Conservation (phyloP, 305 asterid genomes). For the Solanum aculeatissimum region DNA sequence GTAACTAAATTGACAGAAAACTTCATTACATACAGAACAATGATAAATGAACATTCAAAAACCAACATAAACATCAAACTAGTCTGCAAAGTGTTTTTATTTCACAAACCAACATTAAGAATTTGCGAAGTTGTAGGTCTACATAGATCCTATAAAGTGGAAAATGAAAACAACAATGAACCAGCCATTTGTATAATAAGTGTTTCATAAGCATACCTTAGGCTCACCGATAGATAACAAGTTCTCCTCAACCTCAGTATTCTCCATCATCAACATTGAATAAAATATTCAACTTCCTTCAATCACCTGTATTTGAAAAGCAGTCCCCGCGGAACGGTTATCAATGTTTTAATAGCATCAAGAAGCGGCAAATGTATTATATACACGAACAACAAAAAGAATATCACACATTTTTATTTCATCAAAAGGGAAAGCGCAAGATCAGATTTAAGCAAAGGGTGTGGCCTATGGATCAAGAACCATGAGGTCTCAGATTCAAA, state of each 20-base stretch:
- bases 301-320: neutral
- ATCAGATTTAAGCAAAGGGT: neutral
- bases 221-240: slow-evolving; percentile 82
- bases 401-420: neutral
- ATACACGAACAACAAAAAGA: neutral
- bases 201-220: slow-evolving; percentile 44
- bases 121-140: neutral
- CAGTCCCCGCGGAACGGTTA: too few relatives aligned
- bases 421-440: neutral
- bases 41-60: neutral
- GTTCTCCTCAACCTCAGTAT: slow-evolving; percentile 71
- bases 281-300: slow-evolving; percentile 2
- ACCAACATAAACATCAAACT: neutral
- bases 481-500: neutral
- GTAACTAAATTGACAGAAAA: slow-evolving; percentile 55
- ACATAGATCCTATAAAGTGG: neutral
- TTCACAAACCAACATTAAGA: neutral
- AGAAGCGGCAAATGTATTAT: neutral
- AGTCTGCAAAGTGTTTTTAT: neutral
- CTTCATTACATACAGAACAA: slow-evolving; percentile 2
- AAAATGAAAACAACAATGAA: neutral
- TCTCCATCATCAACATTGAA: slow-evolving; percentile 41
- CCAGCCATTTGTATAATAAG: neutral
- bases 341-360: neutral
- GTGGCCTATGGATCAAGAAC: neutral